Base-by-base conservation (phyloP, 495 filamentous ascomycete species). In the Penicillium angulare region DNA sequence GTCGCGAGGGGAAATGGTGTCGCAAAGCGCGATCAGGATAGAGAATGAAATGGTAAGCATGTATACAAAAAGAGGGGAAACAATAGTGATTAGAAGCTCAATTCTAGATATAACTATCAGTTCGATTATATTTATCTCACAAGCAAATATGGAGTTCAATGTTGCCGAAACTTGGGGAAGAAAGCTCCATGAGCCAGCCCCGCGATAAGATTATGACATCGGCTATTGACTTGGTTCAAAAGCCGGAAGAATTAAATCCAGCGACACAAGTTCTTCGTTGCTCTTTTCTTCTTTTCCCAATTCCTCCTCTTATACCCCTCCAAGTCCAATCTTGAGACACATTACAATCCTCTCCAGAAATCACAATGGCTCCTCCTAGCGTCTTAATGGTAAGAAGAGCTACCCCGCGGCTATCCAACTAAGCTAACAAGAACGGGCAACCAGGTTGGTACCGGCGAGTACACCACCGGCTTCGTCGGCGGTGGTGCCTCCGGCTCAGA, bases 401-500 rank as follows among this genome's bases (percentile, higher is more conserved):
- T 12, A n/a, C 9, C 39, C 31, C 29, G 40, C 27, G 39, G 52
- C 32, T 20, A 17, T 24, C 16, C 13, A 1, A 9, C 18, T 7
- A 52, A 56, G 50, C 57, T 63, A 44, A 60, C 24, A 50, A 47
- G 17, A 32, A 21, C 24, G n/a, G n/a, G n/a, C n/a, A n/a, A n/a
- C 6, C 56, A 88, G 86, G 81, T 95, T 29, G 89, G 89, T 21
- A 92, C 88, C n/a, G 90, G 92, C 49, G 91, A 97, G 74, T 96
- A 96, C 79, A 97, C 92, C 53, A 96, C 92, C 38, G 90, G 90
- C 31, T 93, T 90, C 59, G 88, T 91, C 54, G 88, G 86, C 39
- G 83, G 82, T 57, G 85, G 83, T 39, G 85, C 82, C 39, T 92
- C 89, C 1, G 79, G 79, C 8, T 91, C 87, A 24, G 90, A 95